Conservation (phyloP, 768 basidiomycete species). For the Pleurotus eryngii region DNA sequence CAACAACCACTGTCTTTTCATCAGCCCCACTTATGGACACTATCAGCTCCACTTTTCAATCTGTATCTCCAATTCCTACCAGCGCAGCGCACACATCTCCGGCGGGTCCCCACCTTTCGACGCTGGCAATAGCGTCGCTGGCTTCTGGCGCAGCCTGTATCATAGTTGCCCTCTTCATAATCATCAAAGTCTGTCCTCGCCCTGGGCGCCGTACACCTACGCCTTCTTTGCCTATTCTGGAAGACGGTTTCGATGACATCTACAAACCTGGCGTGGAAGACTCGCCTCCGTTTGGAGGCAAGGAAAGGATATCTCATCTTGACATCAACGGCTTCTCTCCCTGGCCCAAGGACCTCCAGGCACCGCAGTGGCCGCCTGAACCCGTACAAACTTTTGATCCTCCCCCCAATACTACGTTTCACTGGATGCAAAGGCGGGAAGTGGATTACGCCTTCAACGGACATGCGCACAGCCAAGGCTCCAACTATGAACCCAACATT, state of each 20-base stretch:
- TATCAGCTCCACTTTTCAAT: neutral
- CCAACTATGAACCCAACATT: slow-evolving; percentile 18
- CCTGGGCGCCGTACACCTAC: slow-evolving; percentile 54
- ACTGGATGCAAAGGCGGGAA: neutral
- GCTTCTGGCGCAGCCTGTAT: slow-evolving; percentile 49
- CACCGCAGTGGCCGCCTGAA: slow-evolving; percentile 15
- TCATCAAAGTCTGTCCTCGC: slow-evolving; percentile 44
- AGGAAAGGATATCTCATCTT: slow-evolving; percentile 50
- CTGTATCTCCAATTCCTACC: slow-evolving; percentile 1
- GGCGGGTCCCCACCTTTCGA: slow-evolving; percentile 37
- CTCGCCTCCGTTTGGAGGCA: slow-evolving; percentile 77
- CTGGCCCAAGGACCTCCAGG: slow-evolving; percentile 53
- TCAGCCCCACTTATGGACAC: slow-evolving; percentile 4
- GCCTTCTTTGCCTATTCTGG: slow-evolving; percentile 74
- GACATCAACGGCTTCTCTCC: slow-evolving; percentile 47
- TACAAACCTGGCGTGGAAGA: slow-evolving; percentile 47
- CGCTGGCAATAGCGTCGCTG: slow-evolving; percentile 48
- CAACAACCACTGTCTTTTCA: slow-evolving; percentile 8
- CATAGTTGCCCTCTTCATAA: slow-evolving; percentile 44
- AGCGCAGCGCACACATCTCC: slow-evolving; percentile 3
- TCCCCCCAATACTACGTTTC: slow-evolving; percentile 6
- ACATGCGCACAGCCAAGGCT: slow-evolving; percentile 16
- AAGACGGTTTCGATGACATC: slow-evolving; percentile 49
- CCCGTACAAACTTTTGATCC: slow-evolving; percentile 10
- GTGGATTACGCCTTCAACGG: slow-evolving; percentile 23